Base-by-base conservation (phyloP, 2,329 filamentous ascomycete species). In the Aspergillus oerlinghausenensis region DNA sequence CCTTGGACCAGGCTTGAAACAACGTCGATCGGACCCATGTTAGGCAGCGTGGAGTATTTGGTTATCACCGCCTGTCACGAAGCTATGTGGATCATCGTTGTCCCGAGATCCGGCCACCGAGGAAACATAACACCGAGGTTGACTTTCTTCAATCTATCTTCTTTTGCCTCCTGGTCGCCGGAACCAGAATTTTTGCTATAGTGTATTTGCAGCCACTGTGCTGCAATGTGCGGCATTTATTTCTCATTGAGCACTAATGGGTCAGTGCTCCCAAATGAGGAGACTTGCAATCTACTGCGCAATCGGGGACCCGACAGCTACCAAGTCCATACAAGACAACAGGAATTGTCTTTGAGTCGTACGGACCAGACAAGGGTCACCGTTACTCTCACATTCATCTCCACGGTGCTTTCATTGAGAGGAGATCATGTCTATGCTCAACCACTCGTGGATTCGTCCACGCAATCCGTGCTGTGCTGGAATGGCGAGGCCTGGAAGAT, bases 401-500 rank as follows among this genome's bases (percentile, higher is more conserved):
- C 93, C 6, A 95, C 92, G 0, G 93, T 99, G 0, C 83, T 97
- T n/a, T 87, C 92, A 3, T 79, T 99, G n/a, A 85, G 94, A 65
- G 93, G 93, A 26, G 82, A 85, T 51, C 79, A 84, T 60, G 70
- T 94, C 51, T 84, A 87, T 6, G 70, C 76, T 35, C 94, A 97
- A 71, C 94, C 94, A 1, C 82, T 96, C 3, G 72, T 82, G 45
- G 83, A 88, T 62, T 40, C 69, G 2, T 60, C 65, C 0, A 81
- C 81, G 0, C 80, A 81, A 3, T 90, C 88, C 1, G 78, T 90
- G 0, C 80, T 99, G 2, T 97, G 93, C 80, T 99, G 94, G 94
- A 99, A 99, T 69, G 94, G 94, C 47, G 94, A 99, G 71, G 93
- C 92, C 1, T 99, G 94, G 94, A 87, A 83, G 56, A 80, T 96